Base-by-base conservation (phyloP, 2,329 filamentous ascomycete genomes). In the Alternaria viburni region DNA sequence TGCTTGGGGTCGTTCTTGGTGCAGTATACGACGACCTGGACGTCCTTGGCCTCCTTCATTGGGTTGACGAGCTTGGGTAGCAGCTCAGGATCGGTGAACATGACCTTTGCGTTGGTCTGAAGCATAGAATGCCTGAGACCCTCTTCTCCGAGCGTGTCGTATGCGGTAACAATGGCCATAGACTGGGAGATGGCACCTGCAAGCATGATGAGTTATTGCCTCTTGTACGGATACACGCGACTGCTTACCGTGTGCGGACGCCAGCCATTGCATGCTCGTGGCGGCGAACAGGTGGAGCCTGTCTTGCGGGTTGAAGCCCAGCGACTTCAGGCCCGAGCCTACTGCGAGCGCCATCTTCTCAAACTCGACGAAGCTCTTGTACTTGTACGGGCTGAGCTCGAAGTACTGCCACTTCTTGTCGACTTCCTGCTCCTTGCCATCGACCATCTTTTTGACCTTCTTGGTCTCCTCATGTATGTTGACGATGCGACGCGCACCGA, bases 371-470 rank as follows among this genome's bases (percentile, higher is more conserved):
- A 94, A 96, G 72, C 89, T 93, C 76, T 91, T 84, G 84, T 90
- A 97, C 47, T 86, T 85, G 83, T 91, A 97, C 52, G 85, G 84
- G 65, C 91, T 90, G 70, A 96, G 88, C 85, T 97, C 93, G 72
- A 93, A 96, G 82, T 90, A 96, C 57, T 90, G 89, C 93, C 93
- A 97, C 80, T 95, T 88, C 88, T 97, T 97, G 67, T 96, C 92
- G 32, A 96, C 88, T 82, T 94, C 88, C 68, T 86, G 84, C 80
- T 93, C 87, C 78, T 91, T 87, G 70, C 93, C 93, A 75, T 96
- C 92, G 61, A 97, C 84, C 54, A 93, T 86, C 87, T 96, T 97
- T 86, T 93, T 91, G 71, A 97, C 84, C 86, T 93, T 96, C 85
- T 95, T 97, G 71, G 87, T 90, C 85, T 97, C 93, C 73, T 88